Evolutionary conservation across 2,329 filamentous ascomycete genomes (phyloP).

Genomic region (Beauveria scarabaeidicola): DNA sequence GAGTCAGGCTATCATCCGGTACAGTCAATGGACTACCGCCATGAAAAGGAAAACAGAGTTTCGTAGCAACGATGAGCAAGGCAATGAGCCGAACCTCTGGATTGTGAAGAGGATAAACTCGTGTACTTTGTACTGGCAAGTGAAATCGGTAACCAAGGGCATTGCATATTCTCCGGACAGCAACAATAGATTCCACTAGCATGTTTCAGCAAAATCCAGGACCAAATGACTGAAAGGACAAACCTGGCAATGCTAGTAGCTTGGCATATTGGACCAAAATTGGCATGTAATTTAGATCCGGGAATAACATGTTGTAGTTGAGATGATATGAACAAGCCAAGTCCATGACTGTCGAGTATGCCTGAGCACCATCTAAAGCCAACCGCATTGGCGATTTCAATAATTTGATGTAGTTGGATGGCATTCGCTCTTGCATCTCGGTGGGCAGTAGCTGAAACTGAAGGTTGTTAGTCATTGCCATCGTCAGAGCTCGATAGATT

Average conservation of each 20-base stretch:
- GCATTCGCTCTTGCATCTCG: constrained; percentile 57
- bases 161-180: constrained; percentile 36
- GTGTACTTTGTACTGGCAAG: constrained; percentile 41
- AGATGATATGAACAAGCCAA: constrained; percentile 54
- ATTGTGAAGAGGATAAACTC: constrained; percentile 45
- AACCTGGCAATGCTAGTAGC: constrained; percentile 67
- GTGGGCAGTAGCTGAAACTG: constrained; percentile 51
- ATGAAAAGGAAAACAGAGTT: constrained; percentile 72
- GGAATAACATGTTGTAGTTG: constrained; percentile 64
- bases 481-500: not conserved
- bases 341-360: constrained; percentile 58
- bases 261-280: constrained; percentile 62
- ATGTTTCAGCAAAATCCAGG: constrained; percentile 18
- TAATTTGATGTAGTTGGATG: constrained; percentile 48
- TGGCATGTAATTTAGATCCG: constrained; percentile 61
- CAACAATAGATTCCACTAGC: constrained; percentile 44
- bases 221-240: not conserved
- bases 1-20: constrained; percentile 12
- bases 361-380: constrained; percentile 40
- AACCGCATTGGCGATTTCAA: constrained; percentile 42
- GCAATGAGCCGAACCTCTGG: constrained; percentile 70
- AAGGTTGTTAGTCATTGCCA: not conserved
- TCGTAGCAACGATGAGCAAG: constrained; percentile 65
- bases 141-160: constrained; percentile 41
- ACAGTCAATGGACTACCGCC: constrained; percentile 23